Evolutionary conservation across 805 yeast genomes (phyloP).

Genomic region (Yamadazyma phyllophila): DNA sequence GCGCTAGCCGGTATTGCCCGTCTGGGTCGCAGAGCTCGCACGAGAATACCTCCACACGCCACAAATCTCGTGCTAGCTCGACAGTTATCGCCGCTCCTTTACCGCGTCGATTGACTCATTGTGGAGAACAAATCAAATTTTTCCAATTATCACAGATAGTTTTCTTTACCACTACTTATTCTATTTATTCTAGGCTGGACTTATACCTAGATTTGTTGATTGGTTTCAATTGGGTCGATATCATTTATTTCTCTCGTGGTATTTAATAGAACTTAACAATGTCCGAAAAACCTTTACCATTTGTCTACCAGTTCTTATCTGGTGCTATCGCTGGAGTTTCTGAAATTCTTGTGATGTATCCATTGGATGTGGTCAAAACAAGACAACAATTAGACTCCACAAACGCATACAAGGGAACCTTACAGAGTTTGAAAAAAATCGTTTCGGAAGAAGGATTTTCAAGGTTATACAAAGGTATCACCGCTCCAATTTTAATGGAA

Average conservation of each 20-base stretch:
- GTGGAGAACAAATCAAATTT: slow-evolving; percentile 9
- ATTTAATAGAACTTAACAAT: slow-evolving; percentile 2
- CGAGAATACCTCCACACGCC: background rate
- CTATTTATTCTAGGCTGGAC: slow-evolving; percentile 2
- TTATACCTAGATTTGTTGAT: background rate
- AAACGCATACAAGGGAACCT: slow-evolving; percentile 75
- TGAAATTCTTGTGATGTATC: slow-evolving; percentile 93
- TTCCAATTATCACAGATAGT: slow-evolving; percentile 1
- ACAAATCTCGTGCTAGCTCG: background rate
- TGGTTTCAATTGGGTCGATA: background rate
- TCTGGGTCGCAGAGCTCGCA: background rate
- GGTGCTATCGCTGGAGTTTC: slow-evolving; percentile 98
- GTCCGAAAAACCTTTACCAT: slow-evolving; percentile 53
- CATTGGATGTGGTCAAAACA: slow-evolving; percentile 95
- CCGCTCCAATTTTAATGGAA: slow-evolving; percentile 97
- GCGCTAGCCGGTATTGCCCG: background rate
- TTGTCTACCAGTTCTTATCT: slow-evolving; percentile 82
- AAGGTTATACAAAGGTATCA: slow-evolving; percentile 86
- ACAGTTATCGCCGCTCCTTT: background rate
- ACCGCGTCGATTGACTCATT: slow-evolving; percentile 1
- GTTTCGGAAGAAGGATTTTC: slow-evolving; percentile 81
- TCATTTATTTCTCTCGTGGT: background rate
- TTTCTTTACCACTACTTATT: background rate
- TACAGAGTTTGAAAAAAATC: slow-evolving; percentile 82
- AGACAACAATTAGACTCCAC: slow-evolving; percentile 75